Evolutionary conservation across 805 yeast genomes (phyloP), one percentile per base, ranked within the genome.

Genomic region (Ogataea saltuana): DNA sequence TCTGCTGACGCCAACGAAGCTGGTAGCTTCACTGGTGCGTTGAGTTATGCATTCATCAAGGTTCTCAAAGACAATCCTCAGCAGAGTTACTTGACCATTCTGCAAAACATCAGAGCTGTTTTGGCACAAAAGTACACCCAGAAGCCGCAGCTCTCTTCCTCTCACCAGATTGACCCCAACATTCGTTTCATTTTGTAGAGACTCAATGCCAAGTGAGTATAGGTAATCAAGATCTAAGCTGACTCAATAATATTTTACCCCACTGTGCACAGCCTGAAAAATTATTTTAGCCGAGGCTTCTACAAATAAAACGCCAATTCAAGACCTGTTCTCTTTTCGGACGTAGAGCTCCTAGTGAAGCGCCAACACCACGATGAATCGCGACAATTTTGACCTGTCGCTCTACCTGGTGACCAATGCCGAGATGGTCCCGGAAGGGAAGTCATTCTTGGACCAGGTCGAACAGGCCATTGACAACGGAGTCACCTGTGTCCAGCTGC

Each of bases 341-440:
- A n/a, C n/a, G n/a, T n/a, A n/a, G n/a, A n/a, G n/a, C n/a, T n/a
- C n/a, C n/a, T n/a, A n/a, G n/a, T n/a, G 11, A 29, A 29, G 6
- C 32, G 12, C 6, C 25, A 4, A 6, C 3, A 13, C 6, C 4
- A 22, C 18, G 12, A 36, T 36, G 39, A 27, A 36, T 13, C 31
- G 39, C 3, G 13, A 36, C 32, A 27, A 36, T 11, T 51, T 71
- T 25, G 85, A 83, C 54, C 81, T 83, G 49, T 68, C 85, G 0
- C 60, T 86, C 3, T 88, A 88, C 54, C 65, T 88, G 48, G 96
- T 88, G 20, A 88, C 96, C 2, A 89, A 87, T 61, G 76, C 88
- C 19, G 74, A 80, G 13, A 76, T 86, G 80, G 67, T 87, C 18
- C 95, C 96, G 1, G 70, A 68, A 16, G 76, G 77, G 11, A 55